These are phyloP conservation scores for Arxiozyma heterogenica DNA, from an alignment of 1,139 yeast genomes.

Conservation along the genomic window DNA sequence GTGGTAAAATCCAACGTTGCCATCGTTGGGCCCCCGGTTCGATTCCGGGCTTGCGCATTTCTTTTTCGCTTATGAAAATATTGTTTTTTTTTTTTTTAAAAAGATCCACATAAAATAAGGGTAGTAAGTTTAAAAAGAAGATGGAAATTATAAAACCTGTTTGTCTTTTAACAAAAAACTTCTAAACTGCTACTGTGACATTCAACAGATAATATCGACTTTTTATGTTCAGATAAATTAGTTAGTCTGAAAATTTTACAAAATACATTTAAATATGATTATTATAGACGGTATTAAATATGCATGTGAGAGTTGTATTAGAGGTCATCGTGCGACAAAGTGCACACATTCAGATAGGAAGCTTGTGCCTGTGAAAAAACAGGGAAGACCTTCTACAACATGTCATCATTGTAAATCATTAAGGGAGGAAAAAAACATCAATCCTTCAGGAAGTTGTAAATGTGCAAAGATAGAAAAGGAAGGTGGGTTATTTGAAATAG, in stretches of 20 bases:
- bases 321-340: conserved; percentile 90
- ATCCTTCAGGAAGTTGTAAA: conserved; percentile 52
- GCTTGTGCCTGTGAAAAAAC: conserved; percentile 81
- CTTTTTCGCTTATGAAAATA: too few species aligned
- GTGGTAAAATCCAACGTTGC: too few species aligned
- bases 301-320: conserved; percentile 89
- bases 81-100: too few species aligned
- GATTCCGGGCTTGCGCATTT: conserved; percentile 1
- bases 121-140: not conserved
- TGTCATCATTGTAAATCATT: conserved; percentile 81
- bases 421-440: conserved; percentile 59
- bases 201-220: too few species aligned
- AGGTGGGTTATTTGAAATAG: not conserved
- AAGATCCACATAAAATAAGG: not conserved
- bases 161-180: too few species aligned
- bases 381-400: conserved; percentile 91
- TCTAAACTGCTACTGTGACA: too few species aligned
- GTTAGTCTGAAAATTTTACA: not conserved
- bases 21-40: too few species aligned
- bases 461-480: conserved; percentile 42
- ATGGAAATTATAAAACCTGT: too few species aligned
- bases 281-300: conserved; percentile 83
- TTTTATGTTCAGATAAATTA: too few species aligned
- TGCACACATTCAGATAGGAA: conserved; percentile 88
- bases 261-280: conserved; percentile 47